Evolutionary conservation across 768 basidiomycete species (phyloP).

Genomic region (Termitomyces sp.): DNA sequence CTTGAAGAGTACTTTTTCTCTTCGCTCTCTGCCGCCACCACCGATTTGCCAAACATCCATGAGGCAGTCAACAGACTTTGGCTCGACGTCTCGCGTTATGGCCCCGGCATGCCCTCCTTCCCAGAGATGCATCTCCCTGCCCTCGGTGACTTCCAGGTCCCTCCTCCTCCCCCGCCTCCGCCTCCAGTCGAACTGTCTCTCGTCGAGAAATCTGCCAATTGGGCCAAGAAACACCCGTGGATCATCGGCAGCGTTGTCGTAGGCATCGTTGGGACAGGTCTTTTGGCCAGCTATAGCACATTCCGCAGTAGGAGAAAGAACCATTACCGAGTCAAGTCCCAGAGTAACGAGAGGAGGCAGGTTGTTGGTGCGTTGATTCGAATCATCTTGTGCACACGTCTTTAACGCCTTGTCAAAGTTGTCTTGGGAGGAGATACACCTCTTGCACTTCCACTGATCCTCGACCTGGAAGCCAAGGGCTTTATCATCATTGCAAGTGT

Average conservation of each 20-base stretch:
- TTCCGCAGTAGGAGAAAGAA: slow-evolving; percentile 32
- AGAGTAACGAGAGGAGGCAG: slow-evolving; percentile 55
- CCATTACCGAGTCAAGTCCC: slow-evolving; percentile 44
- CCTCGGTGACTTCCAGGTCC: slow-evolving; percentile 70
- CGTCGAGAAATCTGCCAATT: slow-evolving; percentile 47
- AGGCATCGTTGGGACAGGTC: slow-evolving; percentile 58
- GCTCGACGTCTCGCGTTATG: slow-evolving; percentile 79
- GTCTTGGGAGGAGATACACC: slow-evolving; percentile 68
- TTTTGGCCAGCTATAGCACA: slow-evolving; percentile 58
- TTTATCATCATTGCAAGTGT: slow-evolving; percentile 86
- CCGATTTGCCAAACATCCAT: slow-evolving; percentile 61
- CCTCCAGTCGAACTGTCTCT: slow-evolving; percentile 48
- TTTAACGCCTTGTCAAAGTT: slow-evolving; percentile 2
- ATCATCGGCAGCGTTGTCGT: slow-evolving; percentile 51
- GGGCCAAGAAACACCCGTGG: slow-evolving; percentile 62
- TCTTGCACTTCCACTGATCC: slow-evolving; percentile 67
- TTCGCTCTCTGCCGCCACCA: slow-evolving; percentile 53
- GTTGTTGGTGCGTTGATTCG: slow-evolving; percentile 54
- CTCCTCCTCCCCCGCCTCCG: slow-evolving; percentile 60
- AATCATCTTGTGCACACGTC: slow-evolving; percentile 22
- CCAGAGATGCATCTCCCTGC: slow-evolving; percentile 55
- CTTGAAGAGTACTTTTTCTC: slow-evolving; percentile 62
- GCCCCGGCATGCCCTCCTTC: slow-evolving; percentile 61
- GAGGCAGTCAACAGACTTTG: slow-evolving; percentile 70
- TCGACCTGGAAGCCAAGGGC: slow-evolving; percentile 73